Percentiles rank a stretch among this genome's conserved stretches.
Conservation (phyloP, 1,139 yeast genomes). For the Candida freyschussii region DNA sequence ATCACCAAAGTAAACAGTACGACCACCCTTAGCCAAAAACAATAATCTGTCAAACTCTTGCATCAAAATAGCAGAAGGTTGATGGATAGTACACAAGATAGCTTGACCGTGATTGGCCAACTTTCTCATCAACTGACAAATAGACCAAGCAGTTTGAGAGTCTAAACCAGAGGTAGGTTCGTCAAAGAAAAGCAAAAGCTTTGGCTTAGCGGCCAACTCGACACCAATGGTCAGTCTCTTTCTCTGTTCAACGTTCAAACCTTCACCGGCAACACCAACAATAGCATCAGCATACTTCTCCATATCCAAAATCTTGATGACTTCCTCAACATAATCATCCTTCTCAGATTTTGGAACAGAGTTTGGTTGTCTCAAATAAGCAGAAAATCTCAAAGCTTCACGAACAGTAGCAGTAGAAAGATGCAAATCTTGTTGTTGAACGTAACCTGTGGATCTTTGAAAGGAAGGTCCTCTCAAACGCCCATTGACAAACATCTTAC, state of each 20-base stretch:
- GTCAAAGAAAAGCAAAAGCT: slow-evolving; percentile 72
- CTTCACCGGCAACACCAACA: slow-evolving; percentile 80
- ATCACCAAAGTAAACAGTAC: slow-evolving; percentile 78
- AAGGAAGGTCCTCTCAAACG: slow-evolving; percentile 62
- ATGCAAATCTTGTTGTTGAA: slow-evolving; percentile 80
- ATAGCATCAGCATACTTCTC: slow-evolving; percentile 70
- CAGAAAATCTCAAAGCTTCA: slow-evolving; percentile 70
- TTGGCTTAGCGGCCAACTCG: slow-evolving; percentile 84
- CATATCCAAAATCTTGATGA: slow-evolving; percentile 69
- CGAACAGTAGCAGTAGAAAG: slow-evolving; percentile 72
- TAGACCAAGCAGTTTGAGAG: slow-evolving; percentile 89
- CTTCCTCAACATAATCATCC: slow-evolving; percentile 66
- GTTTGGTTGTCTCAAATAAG: slow-evolving; percentile 66
- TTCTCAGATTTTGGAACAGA: slow-evolving; percentile 52
- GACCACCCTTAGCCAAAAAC: slow-evolving; percentile 69
- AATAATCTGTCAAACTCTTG: slow-evolving; percentile 74
- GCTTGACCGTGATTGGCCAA: slow-evolving; percentile 79
- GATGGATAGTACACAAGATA: slow-evolving; percentile 56
- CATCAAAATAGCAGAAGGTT: slow-evolving; percentile 53
- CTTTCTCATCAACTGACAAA: slow-evolving; percentile 69
- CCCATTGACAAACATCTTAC: slow-evolving; percentile 73
- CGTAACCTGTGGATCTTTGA: slow-evolving; percentile 80
- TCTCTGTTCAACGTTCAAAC: slow-evolving; percentile 79
- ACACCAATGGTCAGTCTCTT: slow-evolving; percentile 84
- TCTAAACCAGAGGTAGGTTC: slow-evolving; percentile 93